Base-by-base conservation (phyloP, 1,284 basidiomycete genomes). In the Tilletia setariae region DNA sequence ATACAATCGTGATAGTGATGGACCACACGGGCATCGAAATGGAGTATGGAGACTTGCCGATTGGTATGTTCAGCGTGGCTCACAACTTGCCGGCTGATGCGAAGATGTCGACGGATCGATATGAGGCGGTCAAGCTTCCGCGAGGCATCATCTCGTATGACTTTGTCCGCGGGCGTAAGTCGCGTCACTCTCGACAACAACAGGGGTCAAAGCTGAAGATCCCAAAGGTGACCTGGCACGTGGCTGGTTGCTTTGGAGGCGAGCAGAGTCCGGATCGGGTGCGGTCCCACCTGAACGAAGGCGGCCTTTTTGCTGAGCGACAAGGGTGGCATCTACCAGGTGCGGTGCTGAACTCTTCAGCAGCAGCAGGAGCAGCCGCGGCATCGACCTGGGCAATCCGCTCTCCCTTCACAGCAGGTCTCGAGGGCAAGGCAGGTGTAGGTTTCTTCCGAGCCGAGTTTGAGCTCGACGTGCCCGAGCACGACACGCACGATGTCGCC, bases 381-480 rank as follows among this genome's bases (percentile, higher is more conserved):
- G n/a, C 35, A 40, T 78, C 80, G 11, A 40, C 25, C 8, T 92
- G 91, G 91, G 76, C 76, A 3, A 66, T 71, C 13, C 86, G 89
- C 62, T 84, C 87, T 89, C 44, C 49, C 40, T 13, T n/a, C 19
- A 40, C 23, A 6, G 32, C 19, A 7, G 23, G 16, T n/a, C 32
- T 23, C 21, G 16, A 32, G 19, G 42, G 56, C 8, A 21, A 40
- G 56, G n/a, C 79, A 83, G 90, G 91, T 2, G 87, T 91, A 13
- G 90, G 89, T 0, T 92, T 92, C 85, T 92, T 91, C 83, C 86
- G 90, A 16, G 89, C 90, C 3, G 89, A 87, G 0, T 89, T 92
- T 78, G 82, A 86, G 16, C 83, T 92, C 25, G 61, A 49, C 85
- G 84, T 1, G 85, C 70, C 72, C 0, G 13, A 21, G 56, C 15